Percentiles rank a stretch among this genome's conserved stretches.
These are phyloP conservation scores for Cerrena zonata DNA, from an alignment of 1,284 basidiomycete genomes.

Conservation along the genomic window DNA sequence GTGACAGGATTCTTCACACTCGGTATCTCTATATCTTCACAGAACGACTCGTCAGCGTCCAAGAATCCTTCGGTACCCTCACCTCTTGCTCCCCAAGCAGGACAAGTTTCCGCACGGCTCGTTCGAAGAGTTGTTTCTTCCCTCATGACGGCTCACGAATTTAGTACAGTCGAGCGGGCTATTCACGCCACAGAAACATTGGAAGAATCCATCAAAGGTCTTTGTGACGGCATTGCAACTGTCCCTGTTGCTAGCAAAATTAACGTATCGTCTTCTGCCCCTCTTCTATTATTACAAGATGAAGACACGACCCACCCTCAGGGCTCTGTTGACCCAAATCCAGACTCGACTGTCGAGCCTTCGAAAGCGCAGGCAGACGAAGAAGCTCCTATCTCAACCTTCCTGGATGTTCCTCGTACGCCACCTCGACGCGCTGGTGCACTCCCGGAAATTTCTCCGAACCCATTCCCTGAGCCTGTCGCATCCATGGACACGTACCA, in stretches of 20 bases:
- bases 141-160: constrained; percentile 72
- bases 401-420: constrained; percentile 35
- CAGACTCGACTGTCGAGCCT: neutral
- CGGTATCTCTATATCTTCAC: constrained; percentile 18
- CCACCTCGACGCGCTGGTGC: constrained; percentile 36
- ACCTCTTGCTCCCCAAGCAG: constrained; percentile 47
- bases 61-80: constrained; percentile 22
- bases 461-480: constrained; percentile 60
- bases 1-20: constrained; percentile 86
- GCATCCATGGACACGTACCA: constrained; percentile 54
- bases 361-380: neutral
- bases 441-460: constrained; percentile 52
- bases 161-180: constrained; percentile 60
- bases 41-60: neutral
- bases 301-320: constrained; percentile 10
- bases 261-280: constrained; percentile 10
- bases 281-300: constrained; percentile 15
- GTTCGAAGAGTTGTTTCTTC: constrained; percentile 64
- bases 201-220: constrained; percentile 58
- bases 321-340: neutral
- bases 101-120: constrained; percentile 59
- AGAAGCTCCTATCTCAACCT: neutral
- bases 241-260: constrained; percentile 20
- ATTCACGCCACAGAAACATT: constrained; percentile 65
- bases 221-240: constrained; percentile 57